These are phyloP conservation scores for Suhomyces bokatorum DNA, from an alignment of 1,139 yeast species.

Conservation along the genomic window DNA sequence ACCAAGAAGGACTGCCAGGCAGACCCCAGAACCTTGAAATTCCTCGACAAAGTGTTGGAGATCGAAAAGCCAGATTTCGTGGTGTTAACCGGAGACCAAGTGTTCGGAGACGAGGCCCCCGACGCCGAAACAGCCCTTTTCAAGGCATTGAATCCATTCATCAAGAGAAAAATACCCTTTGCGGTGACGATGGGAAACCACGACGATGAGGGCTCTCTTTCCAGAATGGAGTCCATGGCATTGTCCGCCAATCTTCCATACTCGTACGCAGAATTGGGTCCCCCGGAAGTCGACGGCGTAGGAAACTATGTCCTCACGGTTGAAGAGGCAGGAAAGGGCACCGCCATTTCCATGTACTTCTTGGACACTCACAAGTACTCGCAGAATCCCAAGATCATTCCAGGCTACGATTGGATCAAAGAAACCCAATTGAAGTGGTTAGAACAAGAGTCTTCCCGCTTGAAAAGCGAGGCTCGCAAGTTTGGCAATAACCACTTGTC, in stretches of 20 bases:
- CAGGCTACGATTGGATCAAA: slow-evolving; percentile 87
- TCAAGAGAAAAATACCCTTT: slow-evolving; percentile 68
- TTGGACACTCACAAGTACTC: slow-evolving; percentile 81
- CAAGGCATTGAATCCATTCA: slow-evolving; percentile 75
- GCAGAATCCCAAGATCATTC: slow-evolving; percentile 58
- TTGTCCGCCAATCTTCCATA: slow-evolving; percentile 61
- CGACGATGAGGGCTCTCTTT: slow-evolving; percentile 75
- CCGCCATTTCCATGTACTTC: slow-evolving; percentile 66
- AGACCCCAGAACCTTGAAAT: slow-evolving; percentile 64
- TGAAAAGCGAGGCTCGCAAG: slow-evolving; percentile 31
- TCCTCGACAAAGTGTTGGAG: slow-evolving; percentile 65
- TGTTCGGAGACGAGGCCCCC: slow-evolving; percentile 67
- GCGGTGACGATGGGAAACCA: slow-evolving; percentile 82
- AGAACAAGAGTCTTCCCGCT: slow-evolving; percentile 37
- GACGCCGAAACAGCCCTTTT: slow-evolving; percentile 78
- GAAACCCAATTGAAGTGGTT: slow-evolving; percentile 68
- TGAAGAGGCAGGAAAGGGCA: slow-evolving; percentile 38
- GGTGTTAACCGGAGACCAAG: slow-evolving; percentile 84
- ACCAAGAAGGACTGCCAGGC: slow-evolving; percentile 59
- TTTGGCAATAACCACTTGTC: slow-evolving; percentile 53
- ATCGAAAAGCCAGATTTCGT: slow-evolving; percentile 77
- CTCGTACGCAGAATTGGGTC: slow-evolving; percentile 63
- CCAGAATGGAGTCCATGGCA: slow-evolving; percentile 61
- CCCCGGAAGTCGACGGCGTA: slow-evolving; percentile 65
- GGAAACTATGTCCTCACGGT: slow-evolving; percentile 73